Evolutionary conservation across 2,329 filamentous ascomycete genomes (phyloP).

Genomic region (Ampelomyces quisqualis): DNA sequence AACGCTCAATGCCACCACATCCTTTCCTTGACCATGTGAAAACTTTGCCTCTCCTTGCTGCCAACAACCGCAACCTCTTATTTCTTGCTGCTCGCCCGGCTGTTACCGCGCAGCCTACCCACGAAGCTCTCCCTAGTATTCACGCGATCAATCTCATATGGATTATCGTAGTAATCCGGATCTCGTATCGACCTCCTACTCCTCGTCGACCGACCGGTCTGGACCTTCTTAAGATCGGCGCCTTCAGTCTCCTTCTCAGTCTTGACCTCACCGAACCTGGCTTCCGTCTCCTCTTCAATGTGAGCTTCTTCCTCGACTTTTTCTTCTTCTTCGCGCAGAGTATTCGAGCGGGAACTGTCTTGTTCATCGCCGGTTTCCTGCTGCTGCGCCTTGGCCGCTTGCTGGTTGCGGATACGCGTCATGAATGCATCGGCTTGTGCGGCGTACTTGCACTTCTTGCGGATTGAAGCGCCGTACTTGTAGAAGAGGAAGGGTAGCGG

Average conservation of each 20-base stretch:
- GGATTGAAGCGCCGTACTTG: slow-evolving; percentile 65
- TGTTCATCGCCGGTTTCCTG: slow-evolving; percentile 13
- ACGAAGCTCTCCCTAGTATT: slow-evolving; percentile 51
- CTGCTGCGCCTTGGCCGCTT: slow-evolving; percentile 17
- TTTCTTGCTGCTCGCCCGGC: slow-evolving; percentile 17
- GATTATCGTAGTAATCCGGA: slow-evolving; percentile 46
- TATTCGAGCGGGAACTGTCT: slow-evolving; percentile 30
- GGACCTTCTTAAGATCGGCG: slow-evolving; percentile 29
- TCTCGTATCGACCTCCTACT: slow-evolving; percentile 26
- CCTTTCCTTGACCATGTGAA: not conserved
- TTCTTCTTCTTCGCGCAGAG: slow-evolving; percentile 18
- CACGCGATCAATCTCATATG: slow-evolving; percentile 53
- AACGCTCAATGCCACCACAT: not conserved
- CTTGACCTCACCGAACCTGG: slow-evolving; percentile 45
- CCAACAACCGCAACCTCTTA: too few species aligned
- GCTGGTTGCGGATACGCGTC: slow-evolving; percentile 46
- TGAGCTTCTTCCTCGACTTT: slow-evolving; percentile 36
- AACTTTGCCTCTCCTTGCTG: too few species aligned
- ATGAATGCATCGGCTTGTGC: slow-evolving; percentile 65
- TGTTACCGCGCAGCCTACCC: slow-evolving; percentile 22
- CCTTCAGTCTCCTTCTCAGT: slow-evolving; percentile 35
- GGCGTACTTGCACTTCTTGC: slow-evolving; percentile 68
- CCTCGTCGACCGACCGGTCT: slow-evolving; percentile 32
- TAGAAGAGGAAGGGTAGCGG: slow-evolving; percentile 77
- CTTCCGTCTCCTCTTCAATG: slow-evolving; percentile 23